phyloP scores from a whole-genome alignment of 2,329 filamentous ascomycete species.

The Ambrosiella beaveri region DNA sequence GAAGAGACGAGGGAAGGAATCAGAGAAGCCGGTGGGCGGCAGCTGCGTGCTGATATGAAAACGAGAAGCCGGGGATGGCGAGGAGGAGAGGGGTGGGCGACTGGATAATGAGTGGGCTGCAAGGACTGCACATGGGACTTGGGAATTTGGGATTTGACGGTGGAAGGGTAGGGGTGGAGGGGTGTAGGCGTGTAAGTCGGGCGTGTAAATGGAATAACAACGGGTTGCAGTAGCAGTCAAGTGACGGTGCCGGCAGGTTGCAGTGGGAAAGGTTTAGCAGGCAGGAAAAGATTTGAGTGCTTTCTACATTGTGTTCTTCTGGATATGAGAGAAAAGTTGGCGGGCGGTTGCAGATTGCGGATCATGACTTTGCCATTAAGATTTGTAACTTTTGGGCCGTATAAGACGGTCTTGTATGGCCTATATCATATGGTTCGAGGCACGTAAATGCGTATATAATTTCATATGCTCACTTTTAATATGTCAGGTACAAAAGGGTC shows the following conservation, averaged over 20 bases:
- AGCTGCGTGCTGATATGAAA: slow-evolving; percentile 2
- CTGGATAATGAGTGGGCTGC: neutral
- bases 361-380: neutral
- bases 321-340: neutral
- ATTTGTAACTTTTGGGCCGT: neutral
- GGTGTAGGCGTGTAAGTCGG: neutral
- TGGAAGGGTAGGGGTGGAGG: neutral
- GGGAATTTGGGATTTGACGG: neutral
- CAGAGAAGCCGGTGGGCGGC: neutral
- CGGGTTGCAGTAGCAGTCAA: neutral
- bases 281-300: neutral
- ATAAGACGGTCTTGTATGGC: too few relatives aligned
- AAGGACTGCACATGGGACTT: neutral
- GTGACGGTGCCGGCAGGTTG: neutral
- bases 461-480: too few relatives aligned
- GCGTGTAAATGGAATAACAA: neutral
- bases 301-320: neutral
- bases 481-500: neutral
- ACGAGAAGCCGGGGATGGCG: neutral
- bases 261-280: neutral
- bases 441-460: neutral
- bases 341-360: neutral
- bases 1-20: slow-evolving; percentile 1
- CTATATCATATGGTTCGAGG: neutral
- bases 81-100: neutral